phyloP scores from a whole-genome alignment of 352 stramenopile species.

The Phytophthora kernoviae region DNA sequence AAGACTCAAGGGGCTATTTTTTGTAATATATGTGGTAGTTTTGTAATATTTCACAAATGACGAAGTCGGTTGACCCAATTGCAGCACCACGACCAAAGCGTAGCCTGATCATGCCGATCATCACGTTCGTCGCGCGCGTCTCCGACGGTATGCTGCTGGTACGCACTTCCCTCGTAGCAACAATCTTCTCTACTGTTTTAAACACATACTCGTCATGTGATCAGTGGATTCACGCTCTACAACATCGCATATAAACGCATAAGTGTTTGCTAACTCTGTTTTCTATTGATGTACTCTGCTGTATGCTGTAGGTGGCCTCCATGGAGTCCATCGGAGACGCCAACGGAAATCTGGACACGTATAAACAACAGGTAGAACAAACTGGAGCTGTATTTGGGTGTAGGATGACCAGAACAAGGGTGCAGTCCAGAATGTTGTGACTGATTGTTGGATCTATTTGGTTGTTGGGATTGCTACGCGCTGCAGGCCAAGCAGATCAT shows the following conservation, averaged over 20 bases:
- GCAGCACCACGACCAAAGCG: neutral
- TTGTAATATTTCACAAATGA: neutral
- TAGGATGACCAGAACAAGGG: no score
- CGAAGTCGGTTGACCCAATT: slow-evolving; percentile 4
- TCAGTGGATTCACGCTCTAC: neutral
- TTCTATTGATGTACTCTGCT: neutral
- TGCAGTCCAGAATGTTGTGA: neutral
- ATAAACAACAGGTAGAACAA: slow-evolving; percentile 79
- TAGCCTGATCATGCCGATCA: slow-evolving; percentile 85
- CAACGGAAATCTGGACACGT: slow-evolving; percentile 86
- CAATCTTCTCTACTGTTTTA: neutral
- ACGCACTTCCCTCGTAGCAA: slow-evolving; percentile 4
- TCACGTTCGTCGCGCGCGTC: slow-evolving; percentile 94
- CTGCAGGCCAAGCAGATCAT: slow-evolving; percentile 93
- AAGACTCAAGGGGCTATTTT: neutral
- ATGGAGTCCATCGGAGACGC: slow-evolving; percentile 91
- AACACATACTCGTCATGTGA: neutral
- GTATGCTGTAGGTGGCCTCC: slow-evolving; percentile 82
- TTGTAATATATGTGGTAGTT: neutral
- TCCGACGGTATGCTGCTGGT: slow-evolving; percentile 94
- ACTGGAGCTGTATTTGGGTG: neutral
- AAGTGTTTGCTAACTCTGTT: neutral
- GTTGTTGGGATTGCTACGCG: no score
- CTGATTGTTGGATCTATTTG: neutral
- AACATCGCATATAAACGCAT: neutral